Percentiles rank a stretch among this genome's conserved stretches.
phyloP scores from a whole-genome alignment of 2,329 filamentous ascomycete species.

The Diplocarpon rosae region DNA sequence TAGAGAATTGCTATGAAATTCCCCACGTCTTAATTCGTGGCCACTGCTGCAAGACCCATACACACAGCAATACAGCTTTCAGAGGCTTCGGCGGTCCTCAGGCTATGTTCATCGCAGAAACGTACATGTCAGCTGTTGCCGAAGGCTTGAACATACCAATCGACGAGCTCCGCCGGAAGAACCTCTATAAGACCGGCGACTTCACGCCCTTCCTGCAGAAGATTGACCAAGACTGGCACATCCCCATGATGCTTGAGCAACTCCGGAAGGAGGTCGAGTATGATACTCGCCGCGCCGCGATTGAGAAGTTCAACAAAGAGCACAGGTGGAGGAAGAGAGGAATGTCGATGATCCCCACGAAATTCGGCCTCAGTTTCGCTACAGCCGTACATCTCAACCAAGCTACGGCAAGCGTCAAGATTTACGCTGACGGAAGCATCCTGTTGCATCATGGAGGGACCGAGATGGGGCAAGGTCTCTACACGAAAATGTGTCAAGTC shows the following conservation, averaged over 20 bases:
- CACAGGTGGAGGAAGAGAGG: slow-evolving; percentile 94
- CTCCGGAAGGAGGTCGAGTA: slow-evolving; percentile 68
- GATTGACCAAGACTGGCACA: slow-evolving; percentile 72
- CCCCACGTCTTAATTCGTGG: slow-evolving; percentile 77
- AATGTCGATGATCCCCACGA: slow-evolving; percentile 63
- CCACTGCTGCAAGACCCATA: slow-evolving; percentile 84
- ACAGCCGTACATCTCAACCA: slow-evolving; percentile 92
- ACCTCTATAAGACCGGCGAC: slow-evolving; percentile 70
- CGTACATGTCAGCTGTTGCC: slow-evolving; percentile 78
- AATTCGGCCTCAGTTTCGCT: slow-evolving; percentile 85
- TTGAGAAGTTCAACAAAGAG: slow-evolving; percentile 65
- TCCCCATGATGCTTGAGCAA: slow-evolving; percentile 86
- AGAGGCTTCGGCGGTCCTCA: slow-evolving; percentile 91
- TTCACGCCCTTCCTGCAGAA: slow-evolving; percentile 82
- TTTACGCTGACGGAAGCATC: slow-evolving; percentile 88
- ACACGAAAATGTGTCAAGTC: slow-evolving; percentile 94
- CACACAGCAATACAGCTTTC: slow-evolving; percentile 73
- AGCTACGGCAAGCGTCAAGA: slow-evolving; percentile 84
- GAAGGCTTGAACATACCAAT: slow-evolving; percentile 74
- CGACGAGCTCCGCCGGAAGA: slow-evolving; percentile 69
- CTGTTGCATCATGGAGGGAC: slow-evolving; percentile 89
- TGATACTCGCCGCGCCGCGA: slow-evolving; percentile 50
- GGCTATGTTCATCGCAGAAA: slow-evolving; percentile 86
- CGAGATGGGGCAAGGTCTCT: slow-evolving; percentile 88
- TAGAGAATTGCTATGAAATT: slow-evolving; percentile 79